These are phyloP conservation scores for Xylariaceae sp. DNA, from an alignment of 2,329 filamentous ascomycete genomes.

Conservation along the genomic window DNA sequence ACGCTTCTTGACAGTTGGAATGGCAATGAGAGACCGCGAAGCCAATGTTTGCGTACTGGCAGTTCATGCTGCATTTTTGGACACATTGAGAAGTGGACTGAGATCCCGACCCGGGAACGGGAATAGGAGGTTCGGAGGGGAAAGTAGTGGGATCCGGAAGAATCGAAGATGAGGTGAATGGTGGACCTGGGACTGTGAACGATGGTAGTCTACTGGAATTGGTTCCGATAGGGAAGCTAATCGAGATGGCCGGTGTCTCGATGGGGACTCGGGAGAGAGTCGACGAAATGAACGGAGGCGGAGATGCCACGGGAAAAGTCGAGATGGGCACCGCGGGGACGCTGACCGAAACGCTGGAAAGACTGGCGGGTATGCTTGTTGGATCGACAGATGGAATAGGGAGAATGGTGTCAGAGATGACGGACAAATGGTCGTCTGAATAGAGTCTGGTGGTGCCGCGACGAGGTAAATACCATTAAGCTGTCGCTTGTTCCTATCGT, in stretches of 20 bases:
- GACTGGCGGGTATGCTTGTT: no score
- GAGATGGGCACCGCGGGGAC: no score
- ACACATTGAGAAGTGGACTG: constrained; percentile 1
- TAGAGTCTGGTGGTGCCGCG: no score
- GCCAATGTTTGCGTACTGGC: constrained; percentile 9
- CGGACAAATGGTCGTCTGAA: no score
- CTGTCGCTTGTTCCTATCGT: no score
- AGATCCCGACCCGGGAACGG: not conserved
- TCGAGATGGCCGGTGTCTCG: not conserved
- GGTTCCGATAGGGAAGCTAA: not conserved
- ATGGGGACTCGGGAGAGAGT: not conserved
- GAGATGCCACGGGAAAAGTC: not conserved
- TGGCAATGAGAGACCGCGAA: constrained; percentile 7
- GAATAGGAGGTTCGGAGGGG: not conserved
- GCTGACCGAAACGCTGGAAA: no score
- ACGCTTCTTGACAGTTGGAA: not conserved
- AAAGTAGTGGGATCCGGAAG: no score
- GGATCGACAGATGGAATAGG: no score
- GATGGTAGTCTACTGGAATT: no score
- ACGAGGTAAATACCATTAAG: no score
- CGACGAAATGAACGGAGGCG: not conserved
- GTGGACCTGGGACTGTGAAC: not conserved
- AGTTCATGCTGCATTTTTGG: constrained; percentile 5
- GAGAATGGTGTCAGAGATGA: no score
- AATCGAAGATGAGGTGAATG: not conserved